A percentile compares a stretch with the other conserved stretches of the same genome.
These are phyloP conservation scores for Alisma plantagoaquatica DNA, from an alignment of 106 monocot genomes.

Conservation along the genomic window DNA sequence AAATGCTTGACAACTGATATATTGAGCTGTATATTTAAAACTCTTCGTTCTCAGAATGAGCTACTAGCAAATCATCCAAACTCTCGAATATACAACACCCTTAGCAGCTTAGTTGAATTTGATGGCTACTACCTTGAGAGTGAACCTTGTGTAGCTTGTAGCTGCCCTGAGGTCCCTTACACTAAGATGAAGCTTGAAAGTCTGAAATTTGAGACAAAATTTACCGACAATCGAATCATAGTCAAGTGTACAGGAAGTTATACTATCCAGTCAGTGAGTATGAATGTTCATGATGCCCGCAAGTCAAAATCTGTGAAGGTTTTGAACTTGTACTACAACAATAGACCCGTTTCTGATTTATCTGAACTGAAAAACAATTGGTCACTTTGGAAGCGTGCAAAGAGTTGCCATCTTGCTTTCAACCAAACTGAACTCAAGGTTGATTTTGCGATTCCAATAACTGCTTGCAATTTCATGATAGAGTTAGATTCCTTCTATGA, in stretches of 20 bases:
- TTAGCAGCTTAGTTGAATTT: slow-evolving; percentile 88
- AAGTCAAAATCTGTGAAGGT: slow-evolving; percentile 96
- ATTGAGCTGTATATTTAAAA: slow-evolving; percentile 73
- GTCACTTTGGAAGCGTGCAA: slow-evolving; percentile 97
- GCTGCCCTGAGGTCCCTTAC: slow-evolving; percentile 95
- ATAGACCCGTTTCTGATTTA: slow-evolving; percentile 75
- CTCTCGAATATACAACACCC: slow-evolving; percentile 85
- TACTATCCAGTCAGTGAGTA: slow-evolving; percentile 83
- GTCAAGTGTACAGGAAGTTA: slow-evolving; percentile 99
- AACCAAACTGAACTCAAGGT: slow-evolving; percentile 99
- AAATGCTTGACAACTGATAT: slow-evolving; percentile 70
- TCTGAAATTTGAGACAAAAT: slow-evolving; percentile 96
- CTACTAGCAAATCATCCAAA: slow-evolving; percentile 98
- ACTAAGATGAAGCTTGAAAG: slow-evolving; percentile 92
- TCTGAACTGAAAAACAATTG: slow-evolving; percentile 98
- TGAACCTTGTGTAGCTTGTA: slow-evolving; percentile 96
- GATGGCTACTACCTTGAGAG: slow-evolving; percentile 99
- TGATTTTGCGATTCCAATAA: slow-evolving; percentile 96
- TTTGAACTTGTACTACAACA: slow-evolving; percentile 93
- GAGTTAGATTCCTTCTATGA: slow-evolving; percentile 99
- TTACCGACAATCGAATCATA: slow-evolving; percentile 95
- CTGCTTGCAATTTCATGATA: slow-evolving; percentile 99
- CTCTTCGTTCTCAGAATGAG: slow-evolving; percentile 92
- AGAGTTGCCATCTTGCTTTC: slow-evolving; percentile 84
- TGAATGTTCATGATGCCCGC: slow-evolving; percentile 99